Percentiles rank a stretch among this genome's conserved stretches.
Evolutionary conservation across 2,329 filamentous ascomycete genomes (phyloP).

Genomic region (Diaporthe batatas): DNA sequence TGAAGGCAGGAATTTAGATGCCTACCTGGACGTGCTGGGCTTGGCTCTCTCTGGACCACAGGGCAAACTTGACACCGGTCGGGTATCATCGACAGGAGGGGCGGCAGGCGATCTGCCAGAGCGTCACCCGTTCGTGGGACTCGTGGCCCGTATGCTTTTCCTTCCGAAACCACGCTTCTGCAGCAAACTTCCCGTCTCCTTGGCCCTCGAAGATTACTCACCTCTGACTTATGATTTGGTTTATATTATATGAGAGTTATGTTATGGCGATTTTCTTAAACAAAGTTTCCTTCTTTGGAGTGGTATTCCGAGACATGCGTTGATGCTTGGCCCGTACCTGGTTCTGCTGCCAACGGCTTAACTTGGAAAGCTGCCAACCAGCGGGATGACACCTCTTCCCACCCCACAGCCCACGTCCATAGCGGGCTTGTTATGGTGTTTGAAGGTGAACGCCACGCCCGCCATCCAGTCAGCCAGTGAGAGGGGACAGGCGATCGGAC

Average conservation of each 20-base stretch:
- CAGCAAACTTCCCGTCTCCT: neutral
- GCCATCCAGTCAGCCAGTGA: neutral
- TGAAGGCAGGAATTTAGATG: constrained; percentile 31
- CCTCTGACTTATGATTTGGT: constrained; percentile 16
- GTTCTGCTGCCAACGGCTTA: neutral
- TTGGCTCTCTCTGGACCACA: neutral
- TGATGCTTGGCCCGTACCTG: neutral
- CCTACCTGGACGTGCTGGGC: neutral
- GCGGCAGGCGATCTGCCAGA: constrained; percentile 21
- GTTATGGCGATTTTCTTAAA: constrained; percentile 10
- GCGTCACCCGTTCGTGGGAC: constrained; percentile 2
- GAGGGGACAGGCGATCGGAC: neutral
- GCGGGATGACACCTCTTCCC: neutral
- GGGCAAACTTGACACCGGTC: constrained; percentile 31
- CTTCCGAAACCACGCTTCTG: constrained; percentile 23
- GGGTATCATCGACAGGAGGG: constrained; percentile 33
- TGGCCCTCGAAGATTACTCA: constrained; percentile 13
- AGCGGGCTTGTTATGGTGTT: neutral
- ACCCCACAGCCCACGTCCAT: constrained; percentile 1
- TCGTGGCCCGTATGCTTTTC: neutral
- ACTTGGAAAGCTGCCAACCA: neutral
- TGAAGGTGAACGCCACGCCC: neutral
- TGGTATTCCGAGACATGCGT: constrained; percentile 1
- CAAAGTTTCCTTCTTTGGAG: neutral
- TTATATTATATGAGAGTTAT: neutral